These are phyloP conservation scores for Neonothopanus nambi DNA, from an alignment of 1,284 basidiomycete species.

Conservation along the genomic window DNA sequence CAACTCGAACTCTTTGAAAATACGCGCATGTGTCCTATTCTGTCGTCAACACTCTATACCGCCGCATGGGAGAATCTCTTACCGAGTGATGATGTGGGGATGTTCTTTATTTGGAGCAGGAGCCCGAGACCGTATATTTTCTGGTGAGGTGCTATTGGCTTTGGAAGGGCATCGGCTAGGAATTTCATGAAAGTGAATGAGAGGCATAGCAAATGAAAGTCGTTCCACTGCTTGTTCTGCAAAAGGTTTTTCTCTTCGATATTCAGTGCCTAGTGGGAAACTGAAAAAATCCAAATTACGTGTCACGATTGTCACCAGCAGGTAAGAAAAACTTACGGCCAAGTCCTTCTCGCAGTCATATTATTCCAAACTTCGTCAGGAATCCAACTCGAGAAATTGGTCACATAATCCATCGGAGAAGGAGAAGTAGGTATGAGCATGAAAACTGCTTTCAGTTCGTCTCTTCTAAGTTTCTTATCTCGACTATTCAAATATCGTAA, in stretches of 20 bases:
- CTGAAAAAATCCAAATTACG: constrained; percentile 11
- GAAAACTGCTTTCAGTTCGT: constrained; percentile 34
- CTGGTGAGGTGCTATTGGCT: constrained; percentile 18
- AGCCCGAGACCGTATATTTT: neutral
- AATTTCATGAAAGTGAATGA: constrained; percentile 31
- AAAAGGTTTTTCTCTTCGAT: constrained; percentile 19
- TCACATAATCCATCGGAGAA: constrained; percentile 28
- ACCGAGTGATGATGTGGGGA: constrained; percentile 36
- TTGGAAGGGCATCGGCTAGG: constrained; percentile 22
- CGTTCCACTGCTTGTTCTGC: constrained; percentile 32
- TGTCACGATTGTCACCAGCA: neutral
- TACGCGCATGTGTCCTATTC: constrained; percentile 30
- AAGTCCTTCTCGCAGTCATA: constrained; percentile 26
- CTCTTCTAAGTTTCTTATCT: constrained; percentile 22
- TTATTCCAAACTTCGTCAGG: constrained; percentile 22
- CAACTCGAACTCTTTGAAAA: constrained; percentile 29
- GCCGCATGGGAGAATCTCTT: constrained; percentile 2
- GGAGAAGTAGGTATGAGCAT: constrained; percentile 31
- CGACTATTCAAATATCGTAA: neutral
- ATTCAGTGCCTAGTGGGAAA: constrained; percentile 26
- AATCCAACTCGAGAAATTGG: constrained; percentile 30
- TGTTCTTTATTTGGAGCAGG: constrained; percentile 18
- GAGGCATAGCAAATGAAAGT: constrained; percentile 22
- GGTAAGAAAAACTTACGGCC: constrained; percentile 23
- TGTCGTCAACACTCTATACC: neutral